phyloP scores from a whole-genome alignment of 2,329 filamentous ascomycete species.

The Ophiocordyceps camponoti-leonardi region DNA sequence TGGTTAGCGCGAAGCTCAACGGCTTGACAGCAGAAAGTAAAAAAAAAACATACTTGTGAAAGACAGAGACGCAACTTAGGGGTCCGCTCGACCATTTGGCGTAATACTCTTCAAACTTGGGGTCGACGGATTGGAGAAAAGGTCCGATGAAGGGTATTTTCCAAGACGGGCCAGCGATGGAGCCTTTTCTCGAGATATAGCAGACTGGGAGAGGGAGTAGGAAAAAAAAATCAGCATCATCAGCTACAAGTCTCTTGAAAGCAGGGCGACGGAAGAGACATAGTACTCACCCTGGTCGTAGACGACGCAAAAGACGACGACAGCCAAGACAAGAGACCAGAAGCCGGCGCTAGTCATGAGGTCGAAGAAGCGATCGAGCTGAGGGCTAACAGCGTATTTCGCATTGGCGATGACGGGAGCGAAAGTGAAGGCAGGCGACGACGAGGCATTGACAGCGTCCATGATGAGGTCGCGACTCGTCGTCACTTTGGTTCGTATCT shows the following conservation, averaged over 20 bases:
- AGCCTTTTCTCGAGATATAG: constrained; percentile 59
- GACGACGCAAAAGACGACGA: constrained; percentile 53
- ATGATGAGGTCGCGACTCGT: no score
- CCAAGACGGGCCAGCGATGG: constrained; percentile 55
- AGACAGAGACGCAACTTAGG: constrained; percentile 93
- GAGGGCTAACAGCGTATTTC: constrained; percentile 34
- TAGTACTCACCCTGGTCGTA: constrained; percentile 74
- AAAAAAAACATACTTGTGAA: constrained; percentile 65
- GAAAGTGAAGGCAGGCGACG: constrained; percentile 45
- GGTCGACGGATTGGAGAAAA: constrained; percentile 81
- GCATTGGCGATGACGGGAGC: constrained; percentile 51
- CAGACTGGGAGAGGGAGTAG: constrained; percentile 32
- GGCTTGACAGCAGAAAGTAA: neutral
- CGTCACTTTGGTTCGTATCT: no score
- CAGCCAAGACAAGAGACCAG: constrained; percentile 48
- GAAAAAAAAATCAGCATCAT: no score
- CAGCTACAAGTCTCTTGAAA: no score
- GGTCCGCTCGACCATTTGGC: constrained; percentile 84
- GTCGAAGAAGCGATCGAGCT: constrained; percentile 36
- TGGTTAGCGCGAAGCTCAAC: neutral
- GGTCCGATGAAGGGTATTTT: constrained; percentile 88
- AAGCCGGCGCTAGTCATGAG: constrained; percentile 37
- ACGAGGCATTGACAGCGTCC: constrained; percentile 39
- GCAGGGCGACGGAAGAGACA: neutral
- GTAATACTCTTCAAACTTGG: constrained; percentile 81